These are phyloP conservation scores for Brassica incana DNA, from an alignment of 345 rosid genomes.

Conservation along the genomic window DNA sequence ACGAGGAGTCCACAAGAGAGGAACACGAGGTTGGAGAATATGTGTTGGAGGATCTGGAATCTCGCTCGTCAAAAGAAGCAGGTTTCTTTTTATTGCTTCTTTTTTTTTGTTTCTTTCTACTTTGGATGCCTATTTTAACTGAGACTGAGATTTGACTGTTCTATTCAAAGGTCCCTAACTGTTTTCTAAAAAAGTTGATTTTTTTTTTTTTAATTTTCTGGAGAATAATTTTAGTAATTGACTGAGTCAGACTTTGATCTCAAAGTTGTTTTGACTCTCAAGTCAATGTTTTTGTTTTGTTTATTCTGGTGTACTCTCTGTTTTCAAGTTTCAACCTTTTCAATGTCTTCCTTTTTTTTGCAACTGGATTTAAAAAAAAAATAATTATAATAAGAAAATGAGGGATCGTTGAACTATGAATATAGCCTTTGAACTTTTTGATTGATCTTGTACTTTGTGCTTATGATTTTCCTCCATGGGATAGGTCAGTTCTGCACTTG, in stretches of 20 bases:
- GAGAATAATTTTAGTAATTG: background rate
- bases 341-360: background rate
- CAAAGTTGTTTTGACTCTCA: slow-evolving; percentile 9
- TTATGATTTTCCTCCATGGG: background rate
- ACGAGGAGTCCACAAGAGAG: slow-evolving; percentile 99
- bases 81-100: slow-evolving; percentile 41
- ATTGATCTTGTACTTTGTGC: slow-evolving; percentile 14
- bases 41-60: slow-evolving; percentile 99
- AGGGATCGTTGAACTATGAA: background rate
- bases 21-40: slow-evolving; percentile 95
- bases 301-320: background rate
- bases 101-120: background rate
- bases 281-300: background rate
- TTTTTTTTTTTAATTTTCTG: background rate
- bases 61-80: slow-evolving; percentile 93
- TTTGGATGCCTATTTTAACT: background rate
- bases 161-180: background rate
- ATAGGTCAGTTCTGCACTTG: background rate
- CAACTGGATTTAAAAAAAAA: background rate
- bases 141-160: background rate
- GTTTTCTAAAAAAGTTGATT: background rate
- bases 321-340: slow-evolving; percentile 9
- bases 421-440: background rate
- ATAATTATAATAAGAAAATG: background rate
- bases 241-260: slow-evolving; percentile 17